Evolutionary conservation across 768 basidiomycete genomes (phyloP).

Genomic region (Trametes meyenii): DNA sequence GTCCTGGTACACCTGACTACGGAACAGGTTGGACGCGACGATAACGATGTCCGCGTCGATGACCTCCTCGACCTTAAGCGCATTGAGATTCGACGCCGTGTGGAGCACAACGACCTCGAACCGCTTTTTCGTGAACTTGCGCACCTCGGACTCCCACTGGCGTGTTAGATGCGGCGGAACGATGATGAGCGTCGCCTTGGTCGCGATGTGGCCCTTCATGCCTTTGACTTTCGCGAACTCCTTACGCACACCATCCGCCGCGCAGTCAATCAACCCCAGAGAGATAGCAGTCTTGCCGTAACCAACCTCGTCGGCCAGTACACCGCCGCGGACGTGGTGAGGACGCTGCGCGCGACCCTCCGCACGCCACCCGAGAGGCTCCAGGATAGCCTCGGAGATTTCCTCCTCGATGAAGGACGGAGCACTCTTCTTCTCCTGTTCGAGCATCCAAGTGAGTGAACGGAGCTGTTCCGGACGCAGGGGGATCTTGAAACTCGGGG

Average conservation of each 20-base stretch:
- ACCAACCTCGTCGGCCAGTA: constrained; percentile 94
- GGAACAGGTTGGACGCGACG: constrained; percentile 85
- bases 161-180: constrained; percentile 89
- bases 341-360: constrained; percentile 86
- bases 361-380: constrained; percentile 90
- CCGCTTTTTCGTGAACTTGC: constrained; percentile 69
- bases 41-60: constrained; percentile 85
- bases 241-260: constrained; percentile 53
- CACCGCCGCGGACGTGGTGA: constrained; percentile 80
- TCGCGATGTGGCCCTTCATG: constrained; percentile 66
- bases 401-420: constrained; percentile 90
- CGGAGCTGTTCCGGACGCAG: constrained; percentile 87
- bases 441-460: constrained; percentile 91
- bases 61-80: constrained; percentile 70
- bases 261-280: constrained; percentile 82
- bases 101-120: constrained; percentile 70
- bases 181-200: constrained; percentile 79
- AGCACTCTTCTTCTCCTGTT: constrained; percentile 66
- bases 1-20: constrained; percentile 72
- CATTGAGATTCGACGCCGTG: constrained; percentile 71
- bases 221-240: constrained; percentile 57
- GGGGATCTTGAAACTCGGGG: constrained; percentile 73
- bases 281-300: constrained; percentile 98
- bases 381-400: constrained; percentile 86
- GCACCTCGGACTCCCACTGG: constrained; percentile 88